Evolutionary conservation across 768 basidiomycete species (phyloP), one percentile per base, ranked within the genome.

Genomic region (Termitomyces sp.): DNA sequence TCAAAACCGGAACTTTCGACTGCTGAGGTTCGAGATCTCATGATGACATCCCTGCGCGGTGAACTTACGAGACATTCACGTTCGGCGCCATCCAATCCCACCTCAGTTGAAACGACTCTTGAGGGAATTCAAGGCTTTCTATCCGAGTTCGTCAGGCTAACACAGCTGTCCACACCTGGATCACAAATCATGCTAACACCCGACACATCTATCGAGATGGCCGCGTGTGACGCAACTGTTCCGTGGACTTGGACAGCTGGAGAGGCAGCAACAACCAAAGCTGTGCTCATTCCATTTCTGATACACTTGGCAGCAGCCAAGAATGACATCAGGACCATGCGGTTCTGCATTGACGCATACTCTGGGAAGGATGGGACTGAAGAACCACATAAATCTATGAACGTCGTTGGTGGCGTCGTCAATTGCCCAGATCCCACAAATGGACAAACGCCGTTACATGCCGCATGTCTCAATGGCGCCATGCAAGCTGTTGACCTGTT

Each of bases 41-140:
- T 97, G 55, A 75, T 82, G 12, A 84, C 79, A 35, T 88, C 95
- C 3, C 76, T 97, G 11, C 91, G 94, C 7, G 94, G 94, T 46
- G 94, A 98, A 70, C 83, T 98, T 42, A 93, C 89, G 0, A 77
- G 80, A 23, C 65, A 75, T 14, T 67, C 80, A 7, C 71, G 69
- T 23, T 67, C 78, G 10, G 67, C 78, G 0, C 71, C 80, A 2
- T 76, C 70, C 49, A 75, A 76, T 31, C 78, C 70, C 1, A 70
- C 71, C 6, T 68, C 54, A 12, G 55, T 82, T 19, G 76, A 79
- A 6, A 70, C 77, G 48, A 79, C 80, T 57, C 68, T 86, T 15
- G 82, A 85, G 38, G 80, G 74, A 54, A 80, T 93, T 35, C 83
- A 86, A 51, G 79, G 77, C 3, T 72, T 91, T 38, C 75, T 94